Conservation (phyloP, 805 yeast species). For the Lipomyces kockii region DNA sequence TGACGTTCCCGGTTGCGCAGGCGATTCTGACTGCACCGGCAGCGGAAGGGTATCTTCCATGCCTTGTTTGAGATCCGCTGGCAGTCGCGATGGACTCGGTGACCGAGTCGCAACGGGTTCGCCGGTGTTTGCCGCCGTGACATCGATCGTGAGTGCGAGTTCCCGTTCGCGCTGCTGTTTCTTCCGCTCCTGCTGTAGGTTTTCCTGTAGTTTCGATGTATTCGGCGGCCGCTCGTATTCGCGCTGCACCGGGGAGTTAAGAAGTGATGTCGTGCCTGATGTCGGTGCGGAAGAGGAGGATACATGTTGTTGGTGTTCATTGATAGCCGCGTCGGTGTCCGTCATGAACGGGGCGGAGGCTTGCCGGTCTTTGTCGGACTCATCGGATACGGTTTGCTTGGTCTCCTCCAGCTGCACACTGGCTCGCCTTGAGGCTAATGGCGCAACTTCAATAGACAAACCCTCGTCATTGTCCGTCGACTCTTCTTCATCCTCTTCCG, state of each 20-base stretch:
- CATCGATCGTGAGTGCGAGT: constrained; percentile 3
- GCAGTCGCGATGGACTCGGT: neutral
- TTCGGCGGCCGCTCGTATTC: constrained; percentile 4
- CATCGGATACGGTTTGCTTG: neutral
- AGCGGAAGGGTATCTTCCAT: constrained; percentile 7
- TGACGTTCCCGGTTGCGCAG: constrained; percentile 12
- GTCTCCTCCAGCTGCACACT: constrained; percentile 1
- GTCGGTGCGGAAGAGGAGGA: constrained; percentile 36
- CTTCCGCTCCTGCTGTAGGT: constrained; percentile 6
- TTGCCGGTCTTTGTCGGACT: constrained; percentile 8
- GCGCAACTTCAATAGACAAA: constrained; percentile 23
- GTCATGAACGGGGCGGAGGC: constrained; percentile 15
- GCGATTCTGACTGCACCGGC: neutral
- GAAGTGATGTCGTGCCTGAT: constrained; percentile 27
- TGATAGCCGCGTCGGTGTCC: constrained; percentile 14
- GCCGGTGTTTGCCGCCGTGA: constrained; percentile 7
- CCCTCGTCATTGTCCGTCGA: constrained; percentile 32
- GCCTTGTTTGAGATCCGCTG: constrained; percentile 9
- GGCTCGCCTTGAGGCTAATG: constrained; percentile 1
- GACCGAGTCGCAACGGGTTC: neutral
- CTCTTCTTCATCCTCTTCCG: constrained; percentile 24
- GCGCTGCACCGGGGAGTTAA: constrained; percentile 20
- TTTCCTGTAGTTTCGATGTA: neutral
- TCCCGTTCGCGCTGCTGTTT: constrained; percentile 7
- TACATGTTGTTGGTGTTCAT: constrained; percentile 14